Conservation (phyloP, 1,139 yeast genomes). For the Debaryomycetaceae sp. region DNA sequence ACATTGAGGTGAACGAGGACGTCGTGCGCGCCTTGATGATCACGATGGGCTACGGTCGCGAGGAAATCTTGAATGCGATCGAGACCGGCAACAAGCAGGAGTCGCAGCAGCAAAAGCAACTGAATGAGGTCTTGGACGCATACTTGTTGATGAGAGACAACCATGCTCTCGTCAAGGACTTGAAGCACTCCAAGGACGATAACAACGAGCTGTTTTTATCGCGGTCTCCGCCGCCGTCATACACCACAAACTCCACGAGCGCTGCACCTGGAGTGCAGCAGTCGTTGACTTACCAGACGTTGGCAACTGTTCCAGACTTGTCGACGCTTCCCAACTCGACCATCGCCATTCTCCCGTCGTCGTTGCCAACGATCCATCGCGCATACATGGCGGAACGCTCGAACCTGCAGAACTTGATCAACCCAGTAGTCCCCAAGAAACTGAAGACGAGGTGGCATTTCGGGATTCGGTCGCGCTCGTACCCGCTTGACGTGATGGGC, state of each 20-base stretch:
- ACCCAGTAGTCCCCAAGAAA: constrained; percentile 70
- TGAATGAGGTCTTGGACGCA: constrained; percentile 82
- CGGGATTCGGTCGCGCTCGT: constrained; percentile 91
- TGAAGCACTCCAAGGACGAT: constrained; percentile 44
- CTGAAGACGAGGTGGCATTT: constrained; percentile 98
- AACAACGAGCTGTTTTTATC: constrained; percentile 42
- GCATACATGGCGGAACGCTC: constrained; percentile 73
- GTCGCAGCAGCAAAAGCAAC: constrained; percentile 18
- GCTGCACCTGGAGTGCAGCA: constrained; percentile 34
- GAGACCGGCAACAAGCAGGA: constrained; percentile 32
- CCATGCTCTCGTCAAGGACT: constrained; percentile 53
- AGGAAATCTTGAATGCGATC: constrained; percentile 74
- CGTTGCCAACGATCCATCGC: constrained; percentile 87
- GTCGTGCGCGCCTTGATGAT: constrained; percentile 68
- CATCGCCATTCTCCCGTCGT: constrained; percentile 86
- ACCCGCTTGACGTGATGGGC: constrained; percentile 97
- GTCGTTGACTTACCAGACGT: constrained; percentile 38
- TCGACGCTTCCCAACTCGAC: constrained; percentile 50
- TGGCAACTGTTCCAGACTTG: constrained; percentile 40
- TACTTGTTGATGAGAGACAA: constrained; percentile 84
- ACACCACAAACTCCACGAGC: constrained; percentile 15
- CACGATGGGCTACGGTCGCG: constrained; percentile 90
- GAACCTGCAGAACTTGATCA: constrained; percentile 39
- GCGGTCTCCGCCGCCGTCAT: constrained; percentile 37
- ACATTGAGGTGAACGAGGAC: constrained; percentile 59